phyloP scores from a whole-genome alignment of 768 basidiomycete genomes.

The Hydnomerulius pinastri region DNA sequence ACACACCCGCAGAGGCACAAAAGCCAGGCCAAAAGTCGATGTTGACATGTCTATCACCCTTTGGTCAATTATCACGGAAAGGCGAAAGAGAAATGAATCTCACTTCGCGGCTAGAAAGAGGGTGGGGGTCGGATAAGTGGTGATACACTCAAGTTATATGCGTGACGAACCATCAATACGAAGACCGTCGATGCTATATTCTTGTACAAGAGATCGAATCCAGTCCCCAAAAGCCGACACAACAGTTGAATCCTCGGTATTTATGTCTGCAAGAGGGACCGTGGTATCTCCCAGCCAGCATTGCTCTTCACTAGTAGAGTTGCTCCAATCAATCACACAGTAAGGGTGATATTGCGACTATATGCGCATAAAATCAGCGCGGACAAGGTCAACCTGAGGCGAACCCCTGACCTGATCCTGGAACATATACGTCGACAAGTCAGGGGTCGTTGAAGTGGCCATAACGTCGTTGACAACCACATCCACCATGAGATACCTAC shows the following conservation, averaged over 20 bases:
- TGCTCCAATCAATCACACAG: conserved; percentile 71
- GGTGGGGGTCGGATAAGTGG: background rate
- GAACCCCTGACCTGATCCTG: conserved; percentile 50
- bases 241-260: conserved; percentile 71
- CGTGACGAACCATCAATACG: conserved; percentile 66
- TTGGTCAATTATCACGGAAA: background rate
- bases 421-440: conserved; percentile 69
- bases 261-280: conserved; percentile 76
- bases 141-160: background rate
- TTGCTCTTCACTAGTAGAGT: conserved; percentile 66
- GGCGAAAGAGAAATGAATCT: background rate
- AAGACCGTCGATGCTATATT: conserved; percentile 82
- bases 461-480: conserved; percentile 88
- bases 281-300: conserved; percentile 84
- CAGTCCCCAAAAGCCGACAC: conserved; percentile 63
- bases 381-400: background rate
- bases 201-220: conserved; percentile 67
- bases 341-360: conserved; percentile 77
- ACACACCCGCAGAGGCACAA: conserved; percentile 73
- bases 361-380: conserved; percentile 9
- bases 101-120: conserved; percentile 35
- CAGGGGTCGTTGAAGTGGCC: conserved; percentile 60
- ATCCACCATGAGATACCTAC: conserved; percentile 82
- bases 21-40: conserved; percentile 78
- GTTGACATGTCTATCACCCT: conserved; percentile 57